Evolutionary conservation across 768 basidiomycete species (phyloP).

Genomic region (Suillus tomentosus): DNA sequence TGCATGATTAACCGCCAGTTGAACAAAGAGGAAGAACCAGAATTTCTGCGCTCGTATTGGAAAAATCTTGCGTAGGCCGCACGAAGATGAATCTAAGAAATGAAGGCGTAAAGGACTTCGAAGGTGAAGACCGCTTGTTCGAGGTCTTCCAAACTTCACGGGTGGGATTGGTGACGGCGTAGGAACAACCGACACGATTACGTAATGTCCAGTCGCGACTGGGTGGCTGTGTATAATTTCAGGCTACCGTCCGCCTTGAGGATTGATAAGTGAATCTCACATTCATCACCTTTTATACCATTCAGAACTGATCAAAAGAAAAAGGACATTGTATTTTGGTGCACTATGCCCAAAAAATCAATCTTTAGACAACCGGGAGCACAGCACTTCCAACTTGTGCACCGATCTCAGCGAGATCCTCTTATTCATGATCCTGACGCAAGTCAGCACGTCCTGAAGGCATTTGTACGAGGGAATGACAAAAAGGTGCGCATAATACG

Average conservation of each 20-base stretch:
- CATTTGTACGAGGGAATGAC: constrained; percentile 70
- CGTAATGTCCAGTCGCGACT: constrained; percentile 23
- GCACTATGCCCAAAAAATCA: constrained; percentile 74
- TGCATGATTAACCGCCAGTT: constrained; percentile 48
- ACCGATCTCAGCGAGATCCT: constrained; percentile 94
- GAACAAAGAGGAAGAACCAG: constrained; percentile 9
- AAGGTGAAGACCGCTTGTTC: constrained; percentile 13
- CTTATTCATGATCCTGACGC: constrained; percentile 93
- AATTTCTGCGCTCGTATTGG: constrained; percentile 3
- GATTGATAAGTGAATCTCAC: constrained; percentile 10
- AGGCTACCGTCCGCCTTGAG: constrained; percentile 1
- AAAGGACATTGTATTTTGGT: neutral
- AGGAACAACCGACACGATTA: constrained; percentile 33
- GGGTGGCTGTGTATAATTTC: constrained; percentile 17
- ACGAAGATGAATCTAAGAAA: constrained; percentile 2
- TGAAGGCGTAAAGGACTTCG: constrained; percentile 10
- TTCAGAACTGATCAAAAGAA: constrained; percentile 12
- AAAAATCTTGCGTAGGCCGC: neutral
- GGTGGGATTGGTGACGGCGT: constrained; percentile 28
- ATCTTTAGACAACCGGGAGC: constrained; percentile 89
- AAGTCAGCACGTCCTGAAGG: constrained; percentile 85
- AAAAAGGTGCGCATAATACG: constrained; percentile 53
- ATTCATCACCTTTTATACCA: constrained; percentile 1
- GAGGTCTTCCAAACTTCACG: constrained; percentile 16
- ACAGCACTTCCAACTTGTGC: constrained; percentile 95